Evolutionary conservation across 805 yeast genomes (phyloP), one percentile per base, ranked within the genome.

Genomic region (Ogataea zsoltii): DNA sequence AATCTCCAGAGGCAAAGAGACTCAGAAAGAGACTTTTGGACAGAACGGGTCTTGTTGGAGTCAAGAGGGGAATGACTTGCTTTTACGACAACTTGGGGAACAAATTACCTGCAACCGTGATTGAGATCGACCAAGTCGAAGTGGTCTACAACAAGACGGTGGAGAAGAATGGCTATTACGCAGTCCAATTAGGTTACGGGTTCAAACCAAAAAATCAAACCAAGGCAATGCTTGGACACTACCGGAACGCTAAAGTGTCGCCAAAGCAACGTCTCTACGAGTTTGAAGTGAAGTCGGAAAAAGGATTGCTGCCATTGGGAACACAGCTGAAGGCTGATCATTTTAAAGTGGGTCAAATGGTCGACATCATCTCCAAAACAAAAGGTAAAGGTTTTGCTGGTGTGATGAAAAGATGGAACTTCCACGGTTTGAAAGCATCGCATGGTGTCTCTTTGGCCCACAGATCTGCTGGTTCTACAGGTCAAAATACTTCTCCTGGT

Each of bases 381-480:
- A 92, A 89, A 65, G 99, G 99, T 69, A 94, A 94, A 68, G 99
- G 99, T 10, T 89, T 89, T 65, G 88, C 91, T 17, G 99, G 99
- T 80, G 98, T 92, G 18, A 94, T 94, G 97, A 92, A 92, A 67
- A 83, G 96, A 69, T 86, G 85, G 74, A 87, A 88, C 11, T 94
- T 92, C 70, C 72, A 71, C 37, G 99, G 99, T 76, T 79, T 87
- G 66, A 79, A 81, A 34, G 97, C 97, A 6, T 76, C 97, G 1
- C 99, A 94, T 67, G 99, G 99, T 85, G 91, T 88, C 19, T 88
- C 99, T 23, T 73, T 79, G 40, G 85, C 92, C 30, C 98, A 94
- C 66, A 85, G 99, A 77, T 83, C 90, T 46, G 96, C 96, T 59
- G 99, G 99, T 78, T 91, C 97, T 26, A 90, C 86, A 58, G 99